phyloP scores from a whole-genome alignment of 192 early-diverging fungal genomes.

The Podochytrium sp. region DNA sequence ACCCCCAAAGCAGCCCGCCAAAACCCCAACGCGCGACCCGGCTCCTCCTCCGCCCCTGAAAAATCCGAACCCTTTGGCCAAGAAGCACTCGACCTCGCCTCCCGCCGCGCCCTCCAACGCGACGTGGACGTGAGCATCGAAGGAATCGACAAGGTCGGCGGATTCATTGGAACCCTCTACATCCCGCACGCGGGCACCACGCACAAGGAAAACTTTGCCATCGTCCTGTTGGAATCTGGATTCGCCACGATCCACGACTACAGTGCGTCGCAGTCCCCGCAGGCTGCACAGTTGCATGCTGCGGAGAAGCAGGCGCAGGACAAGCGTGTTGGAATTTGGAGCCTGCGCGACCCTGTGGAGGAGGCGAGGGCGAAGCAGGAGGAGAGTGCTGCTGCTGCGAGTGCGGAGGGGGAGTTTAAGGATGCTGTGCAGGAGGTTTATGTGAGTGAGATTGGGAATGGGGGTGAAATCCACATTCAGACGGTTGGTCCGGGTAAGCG shows the following conservation, averaged over 20 bases:
- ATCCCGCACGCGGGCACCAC: constrained; percentile 38
- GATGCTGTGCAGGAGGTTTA: constrained; percentile 45
- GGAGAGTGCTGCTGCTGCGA: constrained; percentile 23
- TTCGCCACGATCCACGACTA: constrained; percentile 83
- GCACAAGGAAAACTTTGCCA: constrained; percentile 67
- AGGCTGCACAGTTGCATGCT: constrained; percentile 68
- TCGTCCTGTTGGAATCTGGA: constrained; percentile 77
- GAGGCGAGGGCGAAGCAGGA: constrained; percentile 53
- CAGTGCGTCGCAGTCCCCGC: constrained; percentile 81
- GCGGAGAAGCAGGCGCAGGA: constrained; percentile 81
- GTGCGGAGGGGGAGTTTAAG: constrained; percentile 33
- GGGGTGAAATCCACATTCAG: constrained; percentile 63
- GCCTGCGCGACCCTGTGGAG: constrained; percentile 54
- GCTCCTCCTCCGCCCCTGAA: constrained; percentile 52
- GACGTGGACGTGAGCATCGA: constrained; percentile 93
- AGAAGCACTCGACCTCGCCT: constrained; percentile 78
- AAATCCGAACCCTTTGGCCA: constrained; percentile 84
- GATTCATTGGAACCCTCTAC: constrained; percentile 89
- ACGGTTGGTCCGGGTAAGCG: constrained; percentile 76
- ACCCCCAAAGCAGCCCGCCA: constrained; percentile 77
- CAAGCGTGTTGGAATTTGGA: constrained; percentile 74
- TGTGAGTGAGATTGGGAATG: constrained; percentile 53
- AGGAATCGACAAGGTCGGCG: constrained; percentile 86
- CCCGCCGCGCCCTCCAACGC: constrained; percentile 76
- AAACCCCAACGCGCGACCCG: neutral